These are phyloP conservation scores for Clavispora phyllophila DNA, from an alignment of 805 yeast genomes.

Conservation along the genomic window DNA sequence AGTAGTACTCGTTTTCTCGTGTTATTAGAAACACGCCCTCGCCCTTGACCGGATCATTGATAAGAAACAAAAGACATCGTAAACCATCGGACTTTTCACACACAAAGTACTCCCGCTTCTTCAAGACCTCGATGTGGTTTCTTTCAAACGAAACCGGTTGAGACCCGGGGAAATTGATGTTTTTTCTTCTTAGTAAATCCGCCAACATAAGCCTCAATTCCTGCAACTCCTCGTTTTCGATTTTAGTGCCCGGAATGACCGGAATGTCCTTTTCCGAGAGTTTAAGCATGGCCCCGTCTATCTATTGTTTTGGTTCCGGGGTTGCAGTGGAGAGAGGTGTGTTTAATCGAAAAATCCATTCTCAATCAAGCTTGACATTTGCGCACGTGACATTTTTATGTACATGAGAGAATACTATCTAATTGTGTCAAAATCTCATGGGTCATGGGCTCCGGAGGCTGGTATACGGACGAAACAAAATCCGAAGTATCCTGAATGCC, in stretches of 20 bases:
- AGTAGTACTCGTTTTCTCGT: constrained; percentile 79
- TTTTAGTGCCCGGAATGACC: constrained; percentile 76
- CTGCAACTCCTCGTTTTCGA: constrained; percentile 65
- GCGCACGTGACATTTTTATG: not conserved
- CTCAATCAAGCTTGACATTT: not conserved
- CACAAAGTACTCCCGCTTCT: constrained; percentile 77
- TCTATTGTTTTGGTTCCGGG: not conserved
- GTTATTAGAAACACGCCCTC: constrained; percentile 89
- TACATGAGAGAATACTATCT: not conserved
- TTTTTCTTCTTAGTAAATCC: constrained; percentile 48
- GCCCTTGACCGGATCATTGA: constrained; percentile 65
- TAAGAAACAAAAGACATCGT: constrained; percentile 68
- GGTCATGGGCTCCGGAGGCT: not conserved
- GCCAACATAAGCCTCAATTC: constrained; percentile 68
- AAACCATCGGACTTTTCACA: constrained; percentile 96
- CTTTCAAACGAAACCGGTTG: constrained; percentile 92
- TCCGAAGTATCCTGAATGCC: constrained; percentile 23
- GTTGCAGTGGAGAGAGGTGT: not conserved
- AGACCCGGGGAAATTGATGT: constrained; percentile 78
- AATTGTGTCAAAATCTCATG: not conserved
- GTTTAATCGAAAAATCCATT: not conserved
- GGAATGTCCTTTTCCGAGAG: constrained; percentile 59
- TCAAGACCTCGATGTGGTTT: constrained; percentile 59
- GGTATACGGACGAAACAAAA: constrained; percentile 3
- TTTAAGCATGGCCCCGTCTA: constrained; percentile 24